Base-by-base conservation (phyloP, 2,329 filamentous ascomycete species). In the Ploettnerulaceae sp. region DNA sequence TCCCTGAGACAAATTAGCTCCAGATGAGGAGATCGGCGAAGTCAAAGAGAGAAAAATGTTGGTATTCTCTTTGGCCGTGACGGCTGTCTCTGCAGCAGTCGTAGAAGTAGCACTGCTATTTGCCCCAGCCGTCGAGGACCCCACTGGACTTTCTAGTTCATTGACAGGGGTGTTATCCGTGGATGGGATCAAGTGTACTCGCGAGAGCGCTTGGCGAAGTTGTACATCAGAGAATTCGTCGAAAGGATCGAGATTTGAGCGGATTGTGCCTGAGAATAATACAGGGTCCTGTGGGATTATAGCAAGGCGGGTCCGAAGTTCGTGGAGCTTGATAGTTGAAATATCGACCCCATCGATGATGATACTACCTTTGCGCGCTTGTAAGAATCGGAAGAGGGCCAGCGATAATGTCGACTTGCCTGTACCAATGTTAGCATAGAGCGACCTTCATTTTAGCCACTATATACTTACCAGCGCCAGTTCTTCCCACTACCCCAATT, bases 181-280 rank as follows among this genome's bases (percentile, higher is more conserved):
- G n/a, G 39, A 42, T 9, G 47, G 45, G 22, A 97, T 86, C 9
- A 97, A 77, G 61, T 95, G 91, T 9, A 96, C 91, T 18, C 89
- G 80, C 48, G 85, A 82, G 1, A 97, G 77, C 0, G 87, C 86
- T 4, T 79, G 81, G 63, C 90, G 94, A 31, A 97, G 84, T 56
- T 95, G 77, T 48, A 45, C 34, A 12, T 57, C 56, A 7, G 51
- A 53, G 28, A 51, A 51, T 44, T 54, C 47, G 14, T 55, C 48
- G 15, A 51, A 50, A 4, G 51, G 48, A 25, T 56, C 53, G 3
- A 56, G 22, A 24, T 51, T 57, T 9, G 38, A 51, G 3, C 52
- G 48, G 22, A 53, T 44, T 5, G 50, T 53, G n/a, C 49, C 52
- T 15, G 82, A 89, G 69, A 96, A 96, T 1, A 96, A 73, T 0